Evolutionary conservation across 1,139 yeast genomes (phyloP), one percentile per base, ranked within the genome.

Genomic region (Candida tropicalis): DNA sequence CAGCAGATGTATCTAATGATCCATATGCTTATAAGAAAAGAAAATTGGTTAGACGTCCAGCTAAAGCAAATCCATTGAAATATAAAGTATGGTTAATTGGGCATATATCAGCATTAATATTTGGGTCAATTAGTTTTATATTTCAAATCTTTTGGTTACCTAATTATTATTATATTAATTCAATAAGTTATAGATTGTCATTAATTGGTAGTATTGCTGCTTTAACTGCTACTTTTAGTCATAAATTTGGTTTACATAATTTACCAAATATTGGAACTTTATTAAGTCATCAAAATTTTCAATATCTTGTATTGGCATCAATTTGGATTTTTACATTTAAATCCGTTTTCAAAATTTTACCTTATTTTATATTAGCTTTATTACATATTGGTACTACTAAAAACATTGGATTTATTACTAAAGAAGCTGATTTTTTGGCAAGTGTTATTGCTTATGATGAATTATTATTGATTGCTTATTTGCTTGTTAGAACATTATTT

Each of bases 251-350:
- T 12, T 58, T 75, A 41, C 60, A 59, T 23, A 70, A 70, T 42
- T 63, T 75, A 50, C 90, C 91, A 8, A 72, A 81, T 10, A 70
- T 77, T 55, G 68, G 77, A 39, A 74, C 84, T 9, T 68, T 86
- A 57, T 53, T 84, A 38, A 78, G 87, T 13, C 82, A 85, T 36
- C 87, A 81, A 51, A 84, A 84, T 62, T 83, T 83, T 68, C 93
- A 85, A 58, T 79, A 75, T 54, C 62, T 81, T 48, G 51, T 78
- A 5, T 66, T 85, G 48, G 77, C 83, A 0, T 24, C 61, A 2
- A 64, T 79, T 26, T 85, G 91, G 91, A 58, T 81, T 35, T 62
- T 84, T 47, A 79, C 85, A 25, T 81, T 86, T 62, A 71, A 76
- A 49, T 82, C 89, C 1, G 62, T 79, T n/a, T 83, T 81, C 63